Evolutionary conservation across 495 filamentous ascomycete species (phyloP), one percentile per base, ranked within the genome.

Genomic region (Talaromyces proteolyticus): DNA sequence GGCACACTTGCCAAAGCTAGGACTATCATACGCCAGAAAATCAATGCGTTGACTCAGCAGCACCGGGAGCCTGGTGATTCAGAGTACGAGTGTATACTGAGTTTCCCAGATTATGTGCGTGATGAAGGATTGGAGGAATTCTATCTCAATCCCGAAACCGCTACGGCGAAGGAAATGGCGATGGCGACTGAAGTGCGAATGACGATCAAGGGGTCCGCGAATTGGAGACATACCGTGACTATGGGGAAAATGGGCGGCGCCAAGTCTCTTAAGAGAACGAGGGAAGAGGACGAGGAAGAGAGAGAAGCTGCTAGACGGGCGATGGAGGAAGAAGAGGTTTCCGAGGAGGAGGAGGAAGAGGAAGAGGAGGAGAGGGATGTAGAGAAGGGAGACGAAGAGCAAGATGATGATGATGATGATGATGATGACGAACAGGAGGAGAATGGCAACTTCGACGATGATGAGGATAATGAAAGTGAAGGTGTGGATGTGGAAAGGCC

Each of bases 1-100:
- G 90, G 89, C 6, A 82, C 86, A 2, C 78, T 87, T 68, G 79
- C 82, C 2, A 95, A 95, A 57, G 80, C 83, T 44, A 87, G 88
- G 58, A 80, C 85, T 6, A 81, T 95, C 55, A 91, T 96, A 88
- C 85, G 86, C 47, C 75, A 80, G 41, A 97, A 94, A 65, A 84
- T 94, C 50, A 58, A 62, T 7, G 57, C 65, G 2, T 44, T 86
- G 6, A 51, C 70, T 1, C 61, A 72, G 12, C 76, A 75, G 4
- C 56, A 62, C 1, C 39, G 51, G 8, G 58, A 64, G 8, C 62
- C 71, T 0, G 57, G 63, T 12, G 79, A 88, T 50, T 61, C 62
- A 19, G 77, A 84, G 18, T 86, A 76, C 55, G 53, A 42, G 22
- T 50, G 54, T 14, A 51, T 81, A 1, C 25, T 74, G 14, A 51